These are phyloP conservation scores for Rutstroemia sydowiana DNA, from an alignment of 2,329 filamentous ascomycete genomes.

Conservation along the genomic window DNA sequence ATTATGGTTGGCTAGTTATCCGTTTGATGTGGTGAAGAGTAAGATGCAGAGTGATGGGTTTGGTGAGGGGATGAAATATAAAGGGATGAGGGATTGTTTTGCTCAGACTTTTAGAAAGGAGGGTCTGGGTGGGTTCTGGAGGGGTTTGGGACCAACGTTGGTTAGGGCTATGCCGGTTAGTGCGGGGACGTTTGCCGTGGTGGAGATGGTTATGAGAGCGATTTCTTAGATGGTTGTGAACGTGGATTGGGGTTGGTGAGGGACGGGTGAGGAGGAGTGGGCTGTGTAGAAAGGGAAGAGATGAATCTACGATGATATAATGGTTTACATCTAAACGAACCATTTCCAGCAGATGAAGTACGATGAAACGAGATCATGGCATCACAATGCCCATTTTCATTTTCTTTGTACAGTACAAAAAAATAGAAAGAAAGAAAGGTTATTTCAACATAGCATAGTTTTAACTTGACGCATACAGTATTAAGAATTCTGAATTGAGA, in stretches of 20 bases:
- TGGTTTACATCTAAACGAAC: no score
- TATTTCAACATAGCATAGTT: no score
- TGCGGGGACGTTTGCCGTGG: constrained; percentile 92
- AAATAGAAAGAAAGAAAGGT: no score
- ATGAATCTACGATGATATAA: no score
- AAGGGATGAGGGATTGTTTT: constrained; percentile 84
- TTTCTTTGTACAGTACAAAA: no score
- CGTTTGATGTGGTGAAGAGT: constrained; percentile 95
- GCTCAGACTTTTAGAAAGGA: constrained; percentile 70
- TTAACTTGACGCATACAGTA: no score
- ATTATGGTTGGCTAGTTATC: constrained; percentile 89
- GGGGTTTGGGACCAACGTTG: constrained; percentile 82
- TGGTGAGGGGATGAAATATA: constrained; percentile 62
- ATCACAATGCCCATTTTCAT: no score
- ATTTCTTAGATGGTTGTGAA: constrained; percentile 36
- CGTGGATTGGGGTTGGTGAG: background rate
- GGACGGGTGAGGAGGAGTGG: background rate
- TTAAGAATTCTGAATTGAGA: no score
- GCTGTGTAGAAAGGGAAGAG: no score
- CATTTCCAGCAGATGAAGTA: no score
- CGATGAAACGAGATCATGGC: no score
- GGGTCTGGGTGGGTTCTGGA: constrained; percentile 85
- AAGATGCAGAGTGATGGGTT: constrained; percentile 99
- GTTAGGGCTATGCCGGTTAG: constrained; percentile 95
- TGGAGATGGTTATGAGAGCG: constrained; percentile 58